Percentiles rank a stretch among this genome's conserved stretches.
phyloP scores from a whole-genome alignment of 495 filamentous ascomycete genomes.

The Alectoria sarmentosa region DNA sequence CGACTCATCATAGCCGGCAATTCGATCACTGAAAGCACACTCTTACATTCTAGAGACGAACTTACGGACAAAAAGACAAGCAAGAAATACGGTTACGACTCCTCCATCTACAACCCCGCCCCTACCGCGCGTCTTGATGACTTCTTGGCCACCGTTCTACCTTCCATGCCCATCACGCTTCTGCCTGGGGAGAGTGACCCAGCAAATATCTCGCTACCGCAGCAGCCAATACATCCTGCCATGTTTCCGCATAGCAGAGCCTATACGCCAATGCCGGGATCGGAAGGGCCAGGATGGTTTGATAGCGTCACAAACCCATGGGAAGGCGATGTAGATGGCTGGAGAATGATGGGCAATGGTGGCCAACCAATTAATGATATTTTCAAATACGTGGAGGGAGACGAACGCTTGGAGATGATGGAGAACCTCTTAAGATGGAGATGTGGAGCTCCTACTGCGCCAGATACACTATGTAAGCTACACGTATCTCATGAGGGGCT shows the following conservation, averaged over 20 bases:
- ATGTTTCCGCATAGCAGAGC: constrained; percentile 69
- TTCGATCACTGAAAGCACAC: constrained; percentile 53
- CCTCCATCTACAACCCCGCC: constrained; percentile 72
- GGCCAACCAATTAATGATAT: constrained; percentile 94
- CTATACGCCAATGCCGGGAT: constrained; percentile 50
- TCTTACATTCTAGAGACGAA: constrained; percentile 42
- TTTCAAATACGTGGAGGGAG: constrained; percentile 70
- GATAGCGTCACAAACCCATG: constrained; percentile 90
- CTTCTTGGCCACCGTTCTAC: constrained; percentile 73
- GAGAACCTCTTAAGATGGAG: constrained; percentile 89
- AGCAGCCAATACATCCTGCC: constrained; percentile 75
- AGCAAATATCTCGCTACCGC: constrained; percentile 71
- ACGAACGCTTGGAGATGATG: constrained; percentile 76
- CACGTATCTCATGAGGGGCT: background rate
- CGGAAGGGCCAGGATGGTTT: constrained; percentile 63
- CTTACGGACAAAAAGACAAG: constrained; percentile 43
- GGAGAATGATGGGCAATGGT: constrained; percentile 72
- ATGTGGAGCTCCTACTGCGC: constrained; percentile 86
- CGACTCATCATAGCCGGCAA: constrained; percentile 89
- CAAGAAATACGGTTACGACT: constrained; percentile 95
- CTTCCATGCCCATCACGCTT: constrained; percentile 72
- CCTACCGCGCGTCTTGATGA: constrained; percentile 78
- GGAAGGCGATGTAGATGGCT: constrained; percentile 82
- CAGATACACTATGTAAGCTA: constrained; percentile 85
- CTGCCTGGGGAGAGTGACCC: constrained; percentile 71